Conservation (phyloP, 2,329 filamentous ascomycete species). For the Fulvia fulva region DNA sequence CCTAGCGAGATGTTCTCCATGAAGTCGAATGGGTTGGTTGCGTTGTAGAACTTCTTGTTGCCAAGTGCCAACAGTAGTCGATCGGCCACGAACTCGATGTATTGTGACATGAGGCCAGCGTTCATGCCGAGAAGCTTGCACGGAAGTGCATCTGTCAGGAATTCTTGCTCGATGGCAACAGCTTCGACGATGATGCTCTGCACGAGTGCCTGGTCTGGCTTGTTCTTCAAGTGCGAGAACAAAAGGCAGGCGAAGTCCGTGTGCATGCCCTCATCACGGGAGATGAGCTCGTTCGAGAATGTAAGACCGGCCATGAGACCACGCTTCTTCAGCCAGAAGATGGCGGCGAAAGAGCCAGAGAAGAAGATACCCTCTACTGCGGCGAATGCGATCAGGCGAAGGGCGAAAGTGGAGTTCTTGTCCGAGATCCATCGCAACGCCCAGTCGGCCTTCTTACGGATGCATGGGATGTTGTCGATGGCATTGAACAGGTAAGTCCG, state of each 20-base stretch:
- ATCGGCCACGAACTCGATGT: slow-evolving; percentile 99
- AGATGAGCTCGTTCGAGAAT: slow-evolving; percentile 99
- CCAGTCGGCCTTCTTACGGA: slow-evolving; percentile 98
- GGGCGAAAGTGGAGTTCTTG: slow-evolving; percentile 88
- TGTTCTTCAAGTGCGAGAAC: slow-evolving; percentile 94
- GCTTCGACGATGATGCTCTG: slow-evolving; percentile 90
- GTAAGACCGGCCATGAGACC: slow-evolving; percentile 97
- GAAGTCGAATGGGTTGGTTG: slow-evolving; percentile 97
- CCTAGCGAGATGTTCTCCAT: slow-evolving; percentile 99
- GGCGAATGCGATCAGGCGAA: slow-evolving; percentile 92
- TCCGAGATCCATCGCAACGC: slow-evolving; percentile 92
- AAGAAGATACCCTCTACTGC: slow-evolving; percentile 99
- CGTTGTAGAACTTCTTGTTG: slow-evolving; percentile 89
- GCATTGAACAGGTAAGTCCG: slow-evolving; percentile 94
- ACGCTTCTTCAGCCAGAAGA: slow-evolving; percentile 99
- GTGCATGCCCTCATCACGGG: slow-evolving; percentile 97
- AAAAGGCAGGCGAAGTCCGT: slow-evolving; percentile 97
- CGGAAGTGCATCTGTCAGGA: slow-evolving; percentile 91
- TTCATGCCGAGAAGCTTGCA: slow-evolving; percentile 97
- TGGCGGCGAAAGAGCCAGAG: slow-evolving; percentile 95
- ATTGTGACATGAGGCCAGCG: slow-evolving; percentile 94
- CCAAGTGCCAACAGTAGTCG: slow-evolving; percentile 88
- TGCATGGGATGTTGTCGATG: slow-evolving; percentile 97
- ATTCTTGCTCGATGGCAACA: slow-evolving; percentile 93
- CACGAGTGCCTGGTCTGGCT: slow-evolving; percentile 76